phyloP scores from a whole-genome alignment of 306 rosid species.

The Gillenia trifoliata region DNA sequence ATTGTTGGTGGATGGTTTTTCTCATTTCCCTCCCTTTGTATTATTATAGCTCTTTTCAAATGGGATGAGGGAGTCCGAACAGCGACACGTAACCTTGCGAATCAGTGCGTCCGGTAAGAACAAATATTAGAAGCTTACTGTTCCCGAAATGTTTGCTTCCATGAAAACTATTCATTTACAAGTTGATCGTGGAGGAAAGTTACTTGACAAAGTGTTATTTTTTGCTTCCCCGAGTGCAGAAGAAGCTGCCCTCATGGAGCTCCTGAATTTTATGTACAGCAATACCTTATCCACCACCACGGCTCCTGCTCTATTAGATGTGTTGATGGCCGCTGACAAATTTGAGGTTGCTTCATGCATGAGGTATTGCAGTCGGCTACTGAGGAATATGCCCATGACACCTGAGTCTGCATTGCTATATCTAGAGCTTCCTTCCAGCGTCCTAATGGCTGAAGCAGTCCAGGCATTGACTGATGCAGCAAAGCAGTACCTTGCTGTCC shows the following conservation, averaged over 20 bases:
- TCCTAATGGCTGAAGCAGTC: slow-evolving; percentile 94
- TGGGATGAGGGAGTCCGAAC: slow-evolving; percentile 97
- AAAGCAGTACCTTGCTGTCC: slow-evolving; percentile 81
- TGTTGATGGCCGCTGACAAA: slow-evolving; percentile 97
- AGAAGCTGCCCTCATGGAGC: slow-evolving; percentile 96
- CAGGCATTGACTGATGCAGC: slow-evolving; percentile 95
- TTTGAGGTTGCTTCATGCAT: slow-evolving; percentile 98
- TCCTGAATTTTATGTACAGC: slow-evolving; percentile 93
- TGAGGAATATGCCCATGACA: slow-evolving; percentile 77
- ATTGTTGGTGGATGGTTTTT: slow-evolving; percentile 4
- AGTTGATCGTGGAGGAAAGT: not conserved
- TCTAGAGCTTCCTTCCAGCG: slow-evolving; percentile 90
- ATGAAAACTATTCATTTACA: not conserved
- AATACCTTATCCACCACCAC: slow-evolving; percentile 52
- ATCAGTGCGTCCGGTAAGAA: slow-evolving; percentile 78
- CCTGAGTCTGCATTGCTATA: slow-evolving; percentile 94
- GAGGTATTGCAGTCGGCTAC: slow-evolving; percentile 73
- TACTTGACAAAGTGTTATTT: slow-evolving; percentile 14
- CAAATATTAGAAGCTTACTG: not conserved
- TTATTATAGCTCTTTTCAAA: slow-evolving; percentile 76
- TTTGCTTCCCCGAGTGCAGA: slow-evolving; percentile 49
- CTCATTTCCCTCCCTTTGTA: slow-evolving; percentile 8
- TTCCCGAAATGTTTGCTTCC: not conserved
- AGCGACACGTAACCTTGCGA: slow-evolving; percentile 77
- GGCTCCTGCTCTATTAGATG: slow-evolving; percentile 84